Conservation (phyloP, 208 protist genomes). For the Leishmania mexicana region DNA sequence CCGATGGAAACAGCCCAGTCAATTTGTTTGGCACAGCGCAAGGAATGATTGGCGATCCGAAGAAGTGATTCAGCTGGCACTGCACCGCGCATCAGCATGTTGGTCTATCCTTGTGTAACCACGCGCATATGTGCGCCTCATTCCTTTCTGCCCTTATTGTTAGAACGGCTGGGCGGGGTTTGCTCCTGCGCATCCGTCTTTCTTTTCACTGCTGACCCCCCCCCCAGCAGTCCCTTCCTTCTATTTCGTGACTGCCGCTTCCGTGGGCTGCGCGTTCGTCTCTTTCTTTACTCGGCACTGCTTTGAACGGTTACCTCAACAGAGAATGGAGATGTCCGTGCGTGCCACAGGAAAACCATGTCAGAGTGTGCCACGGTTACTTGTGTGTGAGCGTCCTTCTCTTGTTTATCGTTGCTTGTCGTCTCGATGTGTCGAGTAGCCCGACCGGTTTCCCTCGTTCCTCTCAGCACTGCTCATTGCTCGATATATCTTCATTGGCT, state of each 20-base stretch:
- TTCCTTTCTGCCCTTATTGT: neutral
- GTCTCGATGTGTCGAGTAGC: neutral
- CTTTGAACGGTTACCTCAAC: neutral
- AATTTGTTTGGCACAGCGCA: slow-evolving; percentile 96
- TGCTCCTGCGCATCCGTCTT: neutral
- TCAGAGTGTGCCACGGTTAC: too few species aligned
- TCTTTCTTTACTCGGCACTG: neutral
- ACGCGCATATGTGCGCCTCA: neutral
- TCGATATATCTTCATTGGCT: neutral
- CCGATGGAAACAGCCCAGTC: slow-evolving; percentile 95
- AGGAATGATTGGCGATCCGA: slow-evolving; percentile 81
- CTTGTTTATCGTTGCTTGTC: neutral
- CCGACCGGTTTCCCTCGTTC: neutral
- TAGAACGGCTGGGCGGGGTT: neutral
- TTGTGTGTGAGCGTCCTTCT: neutral
- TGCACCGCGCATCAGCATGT: neutral
- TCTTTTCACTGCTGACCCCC: too few species aligned
- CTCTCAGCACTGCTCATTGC: neutral
- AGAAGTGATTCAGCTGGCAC: slow-evolving; percentile 14
- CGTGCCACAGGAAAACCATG: neutral
- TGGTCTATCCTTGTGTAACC: neutral
- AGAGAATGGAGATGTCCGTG: too few species aligned
- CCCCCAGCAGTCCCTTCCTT: neutral
- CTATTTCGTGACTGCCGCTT: neutral
- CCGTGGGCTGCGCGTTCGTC: neutral